These are phyloP conservation scores for Ogataea pini DNA, from an alignment of 805 yeast species.

Conservation along the genomic window DNA sequence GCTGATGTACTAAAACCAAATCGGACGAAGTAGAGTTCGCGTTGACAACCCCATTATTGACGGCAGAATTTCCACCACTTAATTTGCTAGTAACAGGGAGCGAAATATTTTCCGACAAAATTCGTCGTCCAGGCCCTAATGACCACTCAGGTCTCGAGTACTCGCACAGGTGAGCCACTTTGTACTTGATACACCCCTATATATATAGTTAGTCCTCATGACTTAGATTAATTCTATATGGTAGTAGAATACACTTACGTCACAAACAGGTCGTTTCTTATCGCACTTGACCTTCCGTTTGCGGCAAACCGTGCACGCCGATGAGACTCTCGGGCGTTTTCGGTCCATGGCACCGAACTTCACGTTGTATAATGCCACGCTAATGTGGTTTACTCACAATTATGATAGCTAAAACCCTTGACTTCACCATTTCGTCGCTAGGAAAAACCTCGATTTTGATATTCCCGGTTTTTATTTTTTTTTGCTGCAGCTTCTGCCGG, in stretches of 20 bases:
- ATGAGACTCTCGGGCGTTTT: slow-evolving; percentile 32
- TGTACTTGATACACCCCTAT: slow-evolving; percentile 28
- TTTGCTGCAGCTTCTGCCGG: neutral
- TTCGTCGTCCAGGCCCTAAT: slow-evolving; percentile 1
- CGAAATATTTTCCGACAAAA: neutral
- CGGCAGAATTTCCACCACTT: too few species aligned
- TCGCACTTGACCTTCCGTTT: slow-evolving; percentile 49
- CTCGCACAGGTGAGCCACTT: slow-evolving; percentile 27
- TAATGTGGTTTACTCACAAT: neutral
- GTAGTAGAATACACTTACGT: slow-evolving; percentile 15
- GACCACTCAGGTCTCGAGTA: slow-evolving; percentile 31
- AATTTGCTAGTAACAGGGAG: too few species aligned
- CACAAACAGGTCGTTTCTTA: slow-evolving; percentile 40
- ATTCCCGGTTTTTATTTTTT: neutral
- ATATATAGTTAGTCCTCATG: neutral
- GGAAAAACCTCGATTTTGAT: neutral
- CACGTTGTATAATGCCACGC: neutral
- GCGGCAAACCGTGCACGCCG: slow-evolving; percentile 47
- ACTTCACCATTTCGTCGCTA: neutral
- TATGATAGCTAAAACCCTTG: too few species aligned
- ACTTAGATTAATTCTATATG: neutral
- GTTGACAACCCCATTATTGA: neutral
- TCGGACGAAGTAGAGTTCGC: neutral
- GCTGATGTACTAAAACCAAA: slow-evolving; percentile 8
- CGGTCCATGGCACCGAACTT: slow-evolving; percentile 1